These are phyloP conservation scores for Puccinia brachypodii DNA, from an alignment of 1,284 basidiomycete genomes.

Conservation along the genomic window DNA sequence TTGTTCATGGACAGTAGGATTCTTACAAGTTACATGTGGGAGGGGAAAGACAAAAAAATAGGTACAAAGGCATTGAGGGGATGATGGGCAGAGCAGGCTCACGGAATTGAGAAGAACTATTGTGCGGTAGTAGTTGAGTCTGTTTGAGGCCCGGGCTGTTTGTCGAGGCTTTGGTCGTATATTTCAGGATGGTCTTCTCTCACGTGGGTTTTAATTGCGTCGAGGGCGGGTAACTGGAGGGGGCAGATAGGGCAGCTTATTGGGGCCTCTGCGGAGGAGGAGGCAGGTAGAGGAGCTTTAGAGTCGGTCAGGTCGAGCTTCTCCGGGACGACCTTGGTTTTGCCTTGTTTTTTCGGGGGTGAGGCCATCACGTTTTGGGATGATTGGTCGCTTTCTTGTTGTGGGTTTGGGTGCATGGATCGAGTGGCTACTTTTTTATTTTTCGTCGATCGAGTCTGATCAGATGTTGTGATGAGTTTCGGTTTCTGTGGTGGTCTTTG, in stretches of 20 bases:
- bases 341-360: neutral
- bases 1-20: no score
- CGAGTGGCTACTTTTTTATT: no score
- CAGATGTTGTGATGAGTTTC: no score
- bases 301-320: neutral
- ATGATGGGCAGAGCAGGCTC: no score
- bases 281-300: neutral
- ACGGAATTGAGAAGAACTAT: no score
- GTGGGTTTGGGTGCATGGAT: no score
- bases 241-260: neutral
- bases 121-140: no score
- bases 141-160: neutral
- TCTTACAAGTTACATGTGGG: no score
- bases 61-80: no score
- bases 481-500: no score
- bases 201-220: neutral
- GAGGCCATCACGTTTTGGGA: neutral
- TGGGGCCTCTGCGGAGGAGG: neutral
- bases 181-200: neutral
- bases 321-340: neutral
- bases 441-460: no score
- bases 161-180: neutral
- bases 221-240: neutral
- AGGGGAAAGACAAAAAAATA: no score
- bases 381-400: neutral